Percentiles rank a stretch among this genome's conserved stretches.
Conservation (phyloP, 1,139 yeast genomes). For the Debaryomycetaceae sp. region DNA sequence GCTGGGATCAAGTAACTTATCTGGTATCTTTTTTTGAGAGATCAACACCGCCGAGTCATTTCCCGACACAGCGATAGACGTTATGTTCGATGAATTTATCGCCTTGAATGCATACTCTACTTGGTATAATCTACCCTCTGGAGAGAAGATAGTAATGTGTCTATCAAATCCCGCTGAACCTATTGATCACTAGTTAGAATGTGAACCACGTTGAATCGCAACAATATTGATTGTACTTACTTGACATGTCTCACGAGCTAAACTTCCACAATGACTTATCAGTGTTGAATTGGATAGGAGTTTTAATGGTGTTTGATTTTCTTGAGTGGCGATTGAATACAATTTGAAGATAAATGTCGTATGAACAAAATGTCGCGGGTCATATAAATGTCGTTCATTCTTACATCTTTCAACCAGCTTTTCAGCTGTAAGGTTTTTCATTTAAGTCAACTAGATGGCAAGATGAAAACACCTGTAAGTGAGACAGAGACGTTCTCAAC, state of each 20-base stretch:
- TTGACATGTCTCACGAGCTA: constrained; percentile 8
- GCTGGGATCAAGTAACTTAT: constrained; percentile 79
- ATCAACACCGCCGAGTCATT: constrained; percentile 86
- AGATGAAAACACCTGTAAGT: constrained; percentile 15
- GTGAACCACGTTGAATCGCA: not conserved
- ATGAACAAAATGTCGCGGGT: not conserved
- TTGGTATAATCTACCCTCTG: constrained; percentile 96
- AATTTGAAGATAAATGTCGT: constrained; percentile 4
- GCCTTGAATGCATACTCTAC: constrained; percentile 98
- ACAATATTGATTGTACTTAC: constrained; percentile 14
- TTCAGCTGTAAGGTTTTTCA: not conserved
- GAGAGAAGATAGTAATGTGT: constrained; percentile 96
- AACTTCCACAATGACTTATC: not conserved
- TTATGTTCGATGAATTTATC: constrained; percentile 86
- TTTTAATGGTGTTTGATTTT: not conserved
- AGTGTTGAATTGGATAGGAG: not conserved
- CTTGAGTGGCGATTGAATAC: not conserved
- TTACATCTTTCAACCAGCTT: not conserved
- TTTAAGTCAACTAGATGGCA: not conserved
- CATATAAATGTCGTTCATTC: not conserved
- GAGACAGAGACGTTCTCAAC: constrained; percentile 36
- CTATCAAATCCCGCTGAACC: constrained; percentile 94
- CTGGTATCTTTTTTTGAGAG: constrained; percentile 95
- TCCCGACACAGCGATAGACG: constrained; percentile 85
- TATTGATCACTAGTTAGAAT: constrained; percentile 10